phyloP scores from a whole-genome alignment of 331 rosid species.

The Telfairia occidentalis region DNA sequence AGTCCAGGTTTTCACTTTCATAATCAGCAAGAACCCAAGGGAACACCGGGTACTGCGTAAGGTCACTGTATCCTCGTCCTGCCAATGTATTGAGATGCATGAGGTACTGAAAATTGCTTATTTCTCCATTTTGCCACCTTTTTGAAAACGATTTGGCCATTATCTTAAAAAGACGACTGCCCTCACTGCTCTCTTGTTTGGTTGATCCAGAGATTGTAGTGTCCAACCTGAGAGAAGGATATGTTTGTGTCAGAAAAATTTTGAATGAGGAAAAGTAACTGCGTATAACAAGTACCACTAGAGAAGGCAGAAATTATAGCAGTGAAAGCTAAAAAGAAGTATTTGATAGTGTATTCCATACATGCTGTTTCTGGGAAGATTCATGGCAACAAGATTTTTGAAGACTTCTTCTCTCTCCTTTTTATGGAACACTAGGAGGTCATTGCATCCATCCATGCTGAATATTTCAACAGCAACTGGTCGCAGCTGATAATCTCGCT shows the following conservation, averaged over 20 bases:
- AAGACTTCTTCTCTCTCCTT: conserved; percentile 96
- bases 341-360: conserved; percentile 26
- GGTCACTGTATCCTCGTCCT: conserved; percentile 99
- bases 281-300: conserved; percentile 11
- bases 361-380: conserved; percentile 99
- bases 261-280: conserved; percentile 1
- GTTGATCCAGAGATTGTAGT: conserved; percentile 94
- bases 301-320: neutral
- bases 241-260: neutral
- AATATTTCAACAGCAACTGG: conserved; percentile 98
- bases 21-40: conserved; percentile 99
- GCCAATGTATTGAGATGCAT: conserved; percentile 99
- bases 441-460: conserved; percentile 99
- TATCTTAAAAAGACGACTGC: conserved; percentile 86
- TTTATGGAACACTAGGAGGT: conserved; percentile 96
- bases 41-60: conserved; percentile 96
- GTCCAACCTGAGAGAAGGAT: conserved; percentile 74
- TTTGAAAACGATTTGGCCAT: conserved; percentile 92
- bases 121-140: conserved; percentile 98
- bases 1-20: conserved; percentile 76
- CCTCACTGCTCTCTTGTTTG: conserved; percentile 88
- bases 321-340: conserved; percentile 3
- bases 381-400: conserved; percentile 77
- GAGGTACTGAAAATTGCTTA: conserved; percentile 96
- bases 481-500: conserved; percentile 99